phyloP scores from a whole-genome alignment of 192 early-diverging fungal genomes.

The Entomortierella beljakovae region DNA sequence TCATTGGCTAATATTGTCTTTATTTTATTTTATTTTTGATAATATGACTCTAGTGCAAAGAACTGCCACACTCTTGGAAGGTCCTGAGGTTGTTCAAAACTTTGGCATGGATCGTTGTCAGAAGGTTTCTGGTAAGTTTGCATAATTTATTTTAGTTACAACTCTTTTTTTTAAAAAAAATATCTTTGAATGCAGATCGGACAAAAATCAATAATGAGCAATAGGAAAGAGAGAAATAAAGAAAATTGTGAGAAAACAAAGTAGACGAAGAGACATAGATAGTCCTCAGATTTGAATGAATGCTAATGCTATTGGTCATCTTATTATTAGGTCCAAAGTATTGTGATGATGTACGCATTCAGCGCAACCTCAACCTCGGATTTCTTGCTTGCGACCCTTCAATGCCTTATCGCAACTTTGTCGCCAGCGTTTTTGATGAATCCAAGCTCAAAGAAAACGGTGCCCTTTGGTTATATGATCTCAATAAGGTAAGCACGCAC shows the following conservation, averaged over 20 bases:
- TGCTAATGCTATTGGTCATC: neutral
- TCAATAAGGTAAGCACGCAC: constrained; percentile 35
- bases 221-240: neutral
- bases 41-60: constrained; percentile 46
- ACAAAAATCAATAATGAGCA: neutral
- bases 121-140: constrained; percentile 38
- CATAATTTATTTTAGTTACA: no score
- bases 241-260: neutral
- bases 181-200: neutral
- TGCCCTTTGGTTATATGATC: constrained; percentile 47
- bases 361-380: constrained; percentile 46
- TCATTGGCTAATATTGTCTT: neutral
- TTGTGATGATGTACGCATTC: constrained; percentile 53
- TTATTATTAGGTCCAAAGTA: constrained; percentile 15
- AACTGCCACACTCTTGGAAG: constrained; percentile 34
- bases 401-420: constrained; percentile 51
- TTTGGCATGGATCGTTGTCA: constrained; percentile 50
- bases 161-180: constrained; percentile 4
- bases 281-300: no score
- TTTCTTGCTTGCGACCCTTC: constrained; percentile 45
- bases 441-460: constrained; percentile 45
- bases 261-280: no score
- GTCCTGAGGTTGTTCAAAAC: constrained; percentile 33
- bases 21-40: neutral
- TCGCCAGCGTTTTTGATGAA: constrained; percentile 44